phyloP scores from a whole-genome alignment of 257 asterid species.

The Solanum tarapatanum region DNA sequence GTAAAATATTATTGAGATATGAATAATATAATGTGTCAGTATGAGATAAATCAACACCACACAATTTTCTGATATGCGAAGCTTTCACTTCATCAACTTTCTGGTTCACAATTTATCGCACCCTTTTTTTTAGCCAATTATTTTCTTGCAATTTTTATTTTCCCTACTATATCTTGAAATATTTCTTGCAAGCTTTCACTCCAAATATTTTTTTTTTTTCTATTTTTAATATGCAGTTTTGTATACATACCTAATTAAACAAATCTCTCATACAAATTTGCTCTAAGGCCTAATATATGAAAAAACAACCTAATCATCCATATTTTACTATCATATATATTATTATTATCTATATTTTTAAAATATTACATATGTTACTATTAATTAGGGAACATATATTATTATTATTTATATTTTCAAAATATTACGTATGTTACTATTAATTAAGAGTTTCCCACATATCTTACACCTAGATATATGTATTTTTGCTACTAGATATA shows the following conservation, averaged over 20 bases:
- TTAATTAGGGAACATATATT: too few species aligned
- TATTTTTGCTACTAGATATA: too few species aligned
- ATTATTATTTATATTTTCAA: too few species aligned
- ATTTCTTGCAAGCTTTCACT: neutral
- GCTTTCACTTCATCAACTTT: neutral
- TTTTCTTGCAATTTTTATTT: neutral
- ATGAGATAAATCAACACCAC: neutral
- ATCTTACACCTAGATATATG: too few species aligned
- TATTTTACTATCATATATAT: too few species aligned
- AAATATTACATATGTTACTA: too few species aligned
- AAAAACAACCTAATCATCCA: too few species aligned
- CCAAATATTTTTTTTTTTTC: neutral
- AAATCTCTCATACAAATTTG: neutral
- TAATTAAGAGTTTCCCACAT: too few species aligned
- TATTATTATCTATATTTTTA: too few species aligned
- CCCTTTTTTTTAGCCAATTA: neutral
- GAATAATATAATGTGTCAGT: neutral
- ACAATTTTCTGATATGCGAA: neutral
- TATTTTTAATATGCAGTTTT: neutral
- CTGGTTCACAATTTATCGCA: neutral
- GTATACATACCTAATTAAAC: neutral
- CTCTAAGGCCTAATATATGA: neutral
- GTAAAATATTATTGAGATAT: neutral
- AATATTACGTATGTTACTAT: too few species aligned
- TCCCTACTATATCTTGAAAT: neutral